Conservation (phyloP, 2,329 filamentous ascomycete genomes). For the Chaetomiaceae sp. region DNA sequence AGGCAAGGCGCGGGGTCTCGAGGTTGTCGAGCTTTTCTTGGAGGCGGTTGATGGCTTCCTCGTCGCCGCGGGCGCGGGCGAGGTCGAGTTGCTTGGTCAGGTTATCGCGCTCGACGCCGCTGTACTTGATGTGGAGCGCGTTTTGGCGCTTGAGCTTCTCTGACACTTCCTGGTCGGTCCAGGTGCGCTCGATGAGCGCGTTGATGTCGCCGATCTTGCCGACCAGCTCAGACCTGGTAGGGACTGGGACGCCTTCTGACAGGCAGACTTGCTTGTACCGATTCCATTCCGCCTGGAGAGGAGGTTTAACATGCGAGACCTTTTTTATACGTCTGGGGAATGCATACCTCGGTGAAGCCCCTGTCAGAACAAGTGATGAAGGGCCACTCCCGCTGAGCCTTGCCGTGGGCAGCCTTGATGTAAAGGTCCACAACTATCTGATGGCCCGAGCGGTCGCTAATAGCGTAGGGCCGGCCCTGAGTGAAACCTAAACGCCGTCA, state of each 20-base stretch:
- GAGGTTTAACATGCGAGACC: conserved; percentile 23
- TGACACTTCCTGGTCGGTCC: conserved; percentile 78
- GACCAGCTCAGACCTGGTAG: conserved; percentile 64
- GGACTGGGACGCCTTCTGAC: conserved; percentile 66
- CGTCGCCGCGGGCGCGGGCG: conserved; percentile 60
- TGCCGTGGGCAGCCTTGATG: conserved; percentile 74
- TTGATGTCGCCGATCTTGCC: conserved; percentile 80
- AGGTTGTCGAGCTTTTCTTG: conserved; percentile 59
- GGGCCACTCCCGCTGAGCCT: conserved; percentile 76
- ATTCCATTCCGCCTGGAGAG: conserved; percentile 64
- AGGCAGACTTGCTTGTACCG: conserved; percentile 72
- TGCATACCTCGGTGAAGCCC: conserved; percentile 72
- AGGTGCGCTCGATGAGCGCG: conserved; percentile 68
- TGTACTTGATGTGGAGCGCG: conserved; percentile 60
- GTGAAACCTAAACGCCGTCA: conserved; percentile 56
- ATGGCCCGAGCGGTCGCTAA: conserved; percentile 69
- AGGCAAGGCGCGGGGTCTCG: conserved; percentile 67
- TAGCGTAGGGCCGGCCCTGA: conserved; percentile 75
- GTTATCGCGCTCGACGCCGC: conserved; percentile 62
- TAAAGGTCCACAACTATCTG: conserved; percentile 83
- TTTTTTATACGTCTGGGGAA: background rate
- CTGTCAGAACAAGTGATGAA: conserved; percentile 88
- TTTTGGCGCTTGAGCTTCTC: conserved; percentile 70
- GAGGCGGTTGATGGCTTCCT: conserved; percentile 48
- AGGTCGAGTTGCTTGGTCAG: conserved; percentile 61